phyloP scores from a whole-genome alignment of 208 protist genomes.

The Acanthamoeba sp. region DNA sequence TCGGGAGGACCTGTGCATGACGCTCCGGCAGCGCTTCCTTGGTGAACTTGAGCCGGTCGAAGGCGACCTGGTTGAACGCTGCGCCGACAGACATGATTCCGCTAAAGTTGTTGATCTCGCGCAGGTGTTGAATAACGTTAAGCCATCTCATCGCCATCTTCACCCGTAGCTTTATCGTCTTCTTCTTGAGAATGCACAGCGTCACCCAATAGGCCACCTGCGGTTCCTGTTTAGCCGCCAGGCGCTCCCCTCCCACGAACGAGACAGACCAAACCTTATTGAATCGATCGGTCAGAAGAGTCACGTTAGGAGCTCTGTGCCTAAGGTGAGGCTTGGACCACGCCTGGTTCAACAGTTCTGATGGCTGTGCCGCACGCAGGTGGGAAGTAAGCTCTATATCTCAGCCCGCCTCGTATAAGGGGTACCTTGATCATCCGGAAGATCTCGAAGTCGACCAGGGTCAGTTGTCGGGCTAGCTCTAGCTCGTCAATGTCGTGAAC shows the following conservation, averaged over 20 bases:
- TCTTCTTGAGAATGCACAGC: background rate
- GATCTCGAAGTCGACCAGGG: constrained; percentile 71
- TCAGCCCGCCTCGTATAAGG: too few relatives aligned
- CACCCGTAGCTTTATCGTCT: constrained; percentile 12
- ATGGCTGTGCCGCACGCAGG: background rate
- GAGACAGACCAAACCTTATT: constrained; percentile 62
- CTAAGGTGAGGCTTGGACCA: constrained; percentile 58
- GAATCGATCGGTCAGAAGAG: constrained; percentile 1
- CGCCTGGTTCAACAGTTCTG: constrained; percentile 67
- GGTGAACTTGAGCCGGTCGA: constrained; percentile 73
- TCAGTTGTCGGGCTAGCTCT: constrained; percentile 71
- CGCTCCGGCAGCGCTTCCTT: constrained; percentile 45
- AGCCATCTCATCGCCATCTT: constrained; percentile 58
- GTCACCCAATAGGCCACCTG: constrained; percentile 41
- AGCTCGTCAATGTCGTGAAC: constrained; percentile 49
- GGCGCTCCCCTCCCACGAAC: too few relatives aligned
- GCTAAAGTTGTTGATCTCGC: constrained; percentile 79
- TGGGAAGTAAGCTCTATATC: background rate
- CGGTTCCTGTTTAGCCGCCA: too few relatives aligned
- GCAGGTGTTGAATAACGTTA: constrained; percentile 72
- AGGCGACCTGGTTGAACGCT: constrained; percentile 41
- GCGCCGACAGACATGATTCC: constrained; percentile 70
- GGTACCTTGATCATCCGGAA: constrained; percentile 65
- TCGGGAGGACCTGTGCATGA: background rate
- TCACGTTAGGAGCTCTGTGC: constrained; percentile 12